Base-by-base conservation (phyloP, 2,329 filamentous ascomycete species). In the Penicillium sp. region DNA sequence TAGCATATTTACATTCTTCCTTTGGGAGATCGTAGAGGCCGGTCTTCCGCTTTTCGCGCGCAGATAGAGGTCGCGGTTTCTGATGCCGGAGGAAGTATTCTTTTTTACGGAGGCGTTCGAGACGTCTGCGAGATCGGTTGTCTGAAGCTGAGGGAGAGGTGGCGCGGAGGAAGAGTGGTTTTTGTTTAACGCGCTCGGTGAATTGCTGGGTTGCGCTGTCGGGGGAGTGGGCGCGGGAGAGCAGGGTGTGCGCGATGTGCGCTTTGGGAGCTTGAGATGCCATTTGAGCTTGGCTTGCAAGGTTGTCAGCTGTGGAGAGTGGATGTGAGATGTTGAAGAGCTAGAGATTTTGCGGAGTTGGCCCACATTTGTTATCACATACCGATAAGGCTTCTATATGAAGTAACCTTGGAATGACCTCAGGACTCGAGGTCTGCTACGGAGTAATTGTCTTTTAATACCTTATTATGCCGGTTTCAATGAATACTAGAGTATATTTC, bases 101-200 rank as follows among this genome's bases (percentile, higher is more conserved):
- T 56, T 79, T 75, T 56, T 78, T 77, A 57, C 74, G 78, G n/a
- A 77, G 68, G 11, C 75, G 75, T 48, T 77, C 71, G n/a, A 75
- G 61, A 75, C 85, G 39, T 78, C 88, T 63, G 75, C 86, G 63
- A 67, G 76, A 57, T 71, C 79, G 60, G 75, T 80, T 67, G 77
- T 84, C 75, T n/a, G 73, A 75, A 29, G 67, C 81, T 62, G 66
- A 85, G 72, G 91, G 89, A 0, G 89, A 91, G 21, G 87, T 88
- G 6, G 91, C 87, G 40, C 88, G 86, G 3, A 97, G 84, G 66
- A 88, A 85, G 53, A 97, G 85, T 0, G 91, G 87, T 44, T 91
- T 91, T 69, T 91, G 87, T 65, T 91, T 86, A 71, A 96, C 85
- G 74, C 92, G 92, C 60, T 96, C 90, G 58, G 82, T 81, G 79